A percentile compares a stretch with the other conserved stretches of the same genome.
Conservation (phyloP, 257 asterid genomes). For the Prunella vulgaris region DNA sequence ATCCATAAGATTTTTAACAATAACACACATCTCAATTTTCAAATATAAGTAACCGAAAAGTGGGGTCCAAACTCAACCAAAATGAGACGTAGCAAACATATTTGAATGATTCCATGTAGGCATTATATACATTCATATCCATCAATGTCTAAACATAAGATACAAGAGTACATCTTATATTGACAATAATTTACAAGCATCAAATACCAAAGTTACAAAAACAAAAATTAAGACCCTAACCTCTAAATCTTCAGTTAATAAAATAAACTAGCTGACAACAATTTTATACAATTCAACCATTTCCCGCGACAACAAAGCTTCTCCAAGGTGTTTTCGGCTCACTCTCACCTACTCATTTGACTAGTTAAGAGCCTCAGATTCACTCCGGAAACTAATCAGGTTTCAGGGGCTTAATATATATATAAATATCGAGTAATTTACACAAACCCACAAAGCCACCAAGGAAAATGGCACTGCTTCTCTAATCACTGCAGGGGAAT, state of each 20-base stretch:
- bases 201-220: not conserved
- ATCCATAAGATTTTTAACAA: not conserved
- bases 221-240: not conserved
- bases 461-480: constrained; percentile 15
- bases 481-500: constrained; percentile 25
- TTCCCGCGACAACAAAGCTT: constrained; percentile 17
- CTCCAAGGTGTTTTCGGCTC: constrained; percentile 17
- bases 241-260: not conserved
- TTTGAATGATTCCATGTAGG: not conserved
- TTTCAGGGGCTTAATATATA: not conserved
- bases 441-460: constrained; percentile 25
- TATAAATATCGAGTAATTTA: constrained; percentile 18
- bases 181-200: constrained; percentile 34
- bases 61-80: not conserved
- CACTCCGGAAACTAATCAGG: constrained; percentile 18
- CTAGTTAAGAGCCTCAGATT: constrained; percentile 19
- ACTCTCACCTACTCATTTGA: constrained; percentile 20
- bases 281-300: constrained; percentile 27
- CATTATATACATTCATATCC: constrained; percentile 10
- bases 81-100: not conserved
- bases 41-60: not conserved
- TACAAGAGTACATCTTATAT: constrained; percentile 1
- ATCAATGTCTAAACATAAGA: not conserved
- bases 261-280: constrained; percentile 10
- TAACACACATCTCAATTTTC: not conserved